Base-by-base conservation (phyloP, 2,329 filamentous ascomycete species). In the Fusarium sp. region DNA sequence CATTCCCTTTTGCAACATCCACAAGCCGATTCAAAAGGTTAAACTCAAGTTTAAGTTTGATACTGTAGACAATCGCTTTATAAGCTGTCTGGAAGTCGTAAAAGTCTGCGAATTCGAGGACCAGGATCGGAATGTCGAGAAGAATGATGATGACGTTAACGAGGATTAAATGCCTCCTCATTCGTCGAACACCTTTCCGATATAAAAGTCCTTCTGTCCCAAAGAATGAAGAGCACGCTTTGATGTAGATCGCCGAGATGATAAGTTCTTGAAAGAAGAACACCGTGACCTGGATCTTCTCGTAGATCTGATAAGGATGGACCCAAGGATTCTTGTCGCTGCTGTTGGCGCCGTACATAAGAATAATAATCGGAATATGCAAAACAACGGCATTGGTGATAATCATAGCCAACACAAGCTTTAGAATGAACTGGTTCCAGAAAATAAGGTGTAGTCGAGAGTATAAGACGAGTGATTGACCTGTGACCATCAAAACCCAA, bases 361-460 rank as follows among this genome's bases (percentile, higher is more conserved):
- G 78, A 6, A 91, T 82, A 1, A 86, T 88, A 12, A 88, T 89
- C 0, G 87, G 86, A 1, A 88, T 77, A 72, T 90, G 79, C 14
- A 89, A 71, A 30, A 89, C 68, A 34, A 66, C 24, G 8, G 84
- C 84, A 75, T 90, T 85, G 66, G 83, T 77, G 55, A 90, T 84
- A 58, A 92, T 91, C 87, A 92, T 89, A 70, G 75, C 82, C 8
- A 90, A 81, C 0, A 89, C 85, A 17, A 83, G 82, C 6, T 83
- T 84, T 1, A 91, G 81, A 9, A 86, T 78, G 4, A 80, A 36
- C 84, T 72, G 83, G 14, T 89, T 87, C 28, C 85, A 85, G 15
- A 89, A 82, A 11, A 92, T 85, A 2, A 92, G 83, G 75, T 91
- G 89, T 2, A 92, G 83, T 11, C 90, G 86, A 1, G 89, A 91